phyloP scores from a whole-genome alignment of 2,329 filamentous ascomycete genomes.

The Aspergillus piperis region DNA sequence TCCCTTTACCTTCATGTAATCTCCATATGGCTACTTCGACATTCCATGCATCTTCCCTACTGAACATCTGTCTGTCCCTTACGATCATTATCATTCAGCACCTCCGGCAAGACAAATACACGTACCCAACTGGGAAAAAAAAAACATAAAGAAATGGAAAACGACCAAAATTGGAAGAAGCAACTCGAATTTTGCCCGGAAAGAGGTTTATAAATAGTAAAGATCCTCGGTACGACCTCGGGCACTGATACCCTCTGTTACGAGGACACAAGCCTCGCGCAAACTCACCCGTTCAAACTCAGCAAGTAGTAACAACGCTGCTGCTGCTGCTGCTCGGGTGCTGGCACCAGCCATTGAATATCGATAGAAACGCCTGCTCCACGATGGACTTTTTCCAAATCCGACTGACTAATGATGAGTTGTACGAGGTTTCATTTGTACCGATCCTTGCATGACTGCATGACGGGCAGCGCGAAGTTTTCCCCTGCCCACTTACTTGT shows the following conservation, averaged over 20 bases:
- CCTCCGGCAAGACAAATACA: neutral
- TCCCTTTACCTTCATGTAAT: neutral
- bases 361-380: neutral
- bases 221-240: neutral
- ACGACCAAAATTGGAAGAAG: neutral
- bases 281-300: neutral
- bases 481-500: neutral
- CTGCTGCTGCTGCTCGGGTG: neutral
- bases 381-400: neutral
- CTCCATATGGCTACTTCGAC: neutral
- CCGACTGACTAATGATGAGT: neutral
- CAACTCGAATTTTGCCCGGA: neutral
- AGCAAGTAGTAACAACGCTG: neutral
- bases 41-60: neutral
- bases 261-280: neutral
- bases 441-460: slow-evolving; percentile 1
- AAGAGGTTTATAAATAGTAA: neutral
- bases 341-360: neutral
- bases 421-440: neutral
- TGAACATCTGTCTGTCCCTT: neutral
- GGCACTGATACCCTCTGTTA: neutral
- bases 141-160: neutral
- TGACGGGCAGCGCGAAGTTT: neutral
- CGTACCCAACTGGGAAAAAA: neutral
- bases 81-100: neutral